Evolutionary conservation across 345 rosid genomes (phyloP).

Genomic region (Citrus unshiu): DNA sequence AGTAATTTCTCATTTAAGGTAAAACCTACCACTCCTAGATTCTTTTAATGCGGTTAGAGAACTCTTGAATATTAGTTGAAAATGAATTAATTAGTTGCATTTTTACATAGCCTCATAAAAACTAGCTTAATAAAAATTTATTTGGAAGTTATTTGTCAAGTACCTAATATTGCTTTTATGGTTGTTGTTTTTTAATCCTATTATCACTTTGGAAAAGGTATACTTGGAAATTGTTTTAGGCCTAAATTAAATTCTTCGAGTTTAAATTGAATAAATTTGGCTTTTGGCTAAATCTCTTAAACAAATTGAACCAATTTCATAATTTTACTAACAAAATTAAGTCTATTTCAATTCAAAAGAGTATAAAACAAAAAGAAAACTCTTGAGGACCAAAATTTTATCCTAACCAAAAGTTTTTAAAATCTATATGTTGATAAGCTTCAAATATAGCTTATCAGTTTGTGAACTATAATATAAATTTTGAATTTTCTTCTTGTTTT

Average conservation of each 20-base stretch:
- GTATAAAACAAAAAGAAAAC: too few species aligned
- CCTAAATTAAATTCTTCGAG: not conserved
- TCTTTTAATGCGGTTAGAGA: not conserved
- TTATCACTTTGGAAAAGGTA: too few species aligned
- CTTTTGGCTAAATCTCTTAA: not conserved
- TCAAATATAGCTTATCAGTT: not conserved
- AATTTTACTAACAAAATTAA: not conserved
- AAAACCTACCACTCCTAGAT: conserved; percentile 9
- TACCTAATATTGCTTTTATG: too few species aligned
- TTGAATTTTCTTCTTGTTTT: conserved; percentile 8
- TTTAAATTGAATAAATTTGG: not conserved
- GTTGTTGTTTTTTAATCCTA: too few species aligned
- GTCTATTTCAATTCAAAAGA: not conserved
- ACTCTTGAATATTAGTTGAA: not conserved
- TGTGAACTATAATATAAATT: not conserved
- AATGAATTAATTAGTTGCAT: not conserved
- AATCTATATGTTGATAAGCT: not conserved
- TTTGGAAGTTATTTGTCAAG: not conserved
- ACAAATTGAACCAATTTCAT: not conserved
- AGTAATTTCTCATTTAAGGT: conserved; percentile 97
- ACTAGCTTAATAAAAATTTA: not conserved
- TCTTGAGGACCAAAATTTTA: not conserved
- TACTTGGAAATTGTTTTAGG: not conserved
- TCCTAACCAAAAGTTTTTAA: not conserved
- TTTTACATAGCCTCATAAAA: not conserved